A percentile compares a stretch with the other conserved stretches of the same genome.
Evolutionary conservation across 768 basidiomycete genomes (phyloP).

Genomic region (Panaeolus cyanescens): DNA sequence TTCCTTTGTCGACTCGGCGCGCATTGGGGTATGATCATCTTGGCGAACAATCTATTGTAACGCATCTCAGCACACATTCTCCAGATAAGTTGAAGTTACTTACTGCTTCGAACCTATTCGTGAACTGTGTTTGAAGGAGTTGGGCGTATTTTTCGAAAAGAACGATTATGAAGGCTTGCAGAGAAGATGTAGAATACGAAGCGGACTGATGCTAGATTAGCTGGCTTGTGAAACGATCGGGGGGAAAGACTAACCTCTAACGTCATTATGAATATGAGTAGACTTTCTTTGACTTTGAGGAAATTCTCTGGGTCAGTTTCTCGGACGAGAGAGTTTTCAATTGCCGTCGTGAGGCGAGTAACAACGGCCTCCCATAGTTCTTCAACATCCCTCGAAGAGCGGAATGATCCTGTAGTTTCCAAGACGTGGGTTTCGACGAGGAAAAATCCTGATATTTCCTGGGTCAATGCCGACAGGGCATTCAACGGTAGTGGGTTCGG

Average conservation of each 20-base stretch:
- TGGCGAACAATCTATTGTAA: conserved; percentile 68
- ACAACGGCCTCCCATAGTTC: conserved; percentile 94
- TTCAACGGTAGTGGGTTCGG: conserved; percentile 68
- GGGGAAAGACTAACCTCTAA: conserved; percentile 64
- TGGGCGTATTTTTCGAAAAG: conserved; percentile 90
- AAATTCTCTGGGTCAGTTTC: conserved; percentile 85
- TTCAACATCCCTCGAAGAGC: conserved; percentile 89
- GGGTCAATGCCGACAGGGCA: conserved; percentile 74
- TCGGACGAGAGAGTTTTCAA: conserved; percentile 69
- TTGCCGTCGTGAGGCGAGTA: conserved; percentile 66
- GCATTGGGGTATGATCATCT: conserved; percentile 92
- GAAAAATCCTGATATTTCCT: conserved; percentile 97
- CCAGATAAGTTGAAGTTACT: conserved; percentile 17
- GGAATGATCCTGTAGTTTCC: conserved; percentile 84
- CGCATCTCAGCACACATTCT: neutral
- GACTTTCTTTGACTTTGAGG: conserved; percentile 78
- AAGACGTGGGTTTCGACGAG: conserved; percentile 94
- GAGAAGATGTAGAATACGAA: conserved; percentile 79
- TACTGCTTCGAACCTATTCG: conserved; percentile 79
- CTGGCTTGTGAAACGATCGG: neutral
- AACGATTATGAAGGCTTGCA: conserved; percentile 83
- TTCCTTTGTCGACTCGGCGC: conserved; percentile 59
- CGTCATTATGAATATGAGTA: conserved; percentile 88
- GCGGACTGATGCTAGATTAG: conserved; percentile 58
- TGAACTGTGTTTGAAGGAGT: conserved; percentile 81